Conservation (phyloP, 1,284 basidiomycete species). For the Prillingera fragicola region DNA sequence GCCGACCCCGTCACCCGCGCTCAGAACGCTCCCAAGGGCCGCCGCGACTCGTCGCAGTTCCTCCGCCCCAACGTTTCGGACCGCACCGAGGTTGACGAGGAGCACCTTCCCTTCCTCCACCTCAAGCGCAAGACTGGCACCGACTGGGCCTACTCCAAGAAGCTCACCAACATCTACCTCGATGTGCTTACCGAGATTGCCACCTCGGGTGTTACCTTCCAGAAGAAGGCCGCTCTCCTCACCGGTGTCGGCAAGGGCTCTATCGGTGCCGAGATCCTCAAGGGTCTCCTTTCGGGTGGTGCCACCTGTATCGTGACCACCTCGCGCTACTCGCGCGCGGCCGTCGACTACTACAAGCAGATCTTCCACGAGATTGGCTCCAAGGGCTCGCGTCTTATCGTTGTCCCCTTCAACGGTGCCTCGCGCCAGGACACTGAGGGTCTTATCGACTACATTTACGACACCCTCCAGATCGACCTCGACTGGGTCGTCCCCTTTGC, state of each 20-base stretch:
- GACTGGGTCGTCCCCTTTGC: conserved; percentile 98
- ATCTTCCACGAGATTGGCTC: conserved; percentile 96
- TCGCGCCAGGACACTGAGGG: conserved; percentile 97
- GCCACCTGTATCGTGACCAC: conserved; percentile 96
- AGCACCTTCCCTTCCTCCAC: conserved; percentile 90
- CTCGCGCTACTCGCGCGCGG: conserved; percentile 85
- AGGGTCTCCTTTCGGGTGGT: conserved; percentile 91
- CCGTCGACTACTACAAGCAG: conserved; percentile 96
- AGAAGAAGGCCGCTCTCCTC: conserved; percentile 95
- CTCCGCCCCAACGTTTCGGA: conserved; percentile 75
- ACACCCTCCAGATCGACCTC: conserved; percentile 86
- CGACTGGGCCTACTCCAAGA: conserved; percentile 93
- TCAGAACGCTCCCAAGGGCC: conserved; percentile 42
- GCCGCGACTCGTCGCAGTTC: conserved; percentile 89
- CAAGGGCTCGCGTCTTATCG: conserved; percentile 88
- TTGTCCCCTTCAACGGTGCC: conserved; percentile 94
- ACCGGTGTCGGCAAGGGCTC: conserved; percentile 97
- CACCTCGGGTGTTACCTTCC: conserved; percentile 94
- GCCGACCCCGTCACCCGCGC: conserved; percentile 27
- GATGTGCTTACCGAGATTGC: conserved; percentile 97
- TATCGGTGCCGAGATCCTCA: conserved; percentile 95
- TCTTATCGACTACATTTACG: conserved; percentile 96
- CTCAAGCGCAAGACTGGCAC: conserved; percentile 95
- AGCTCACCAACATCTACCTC: conserved; percentile 90
- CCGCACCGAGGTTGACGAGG: conserved; percentile 68